Evolutionary conservation across 768 basidiomycete genomes (phyloP), one percentile per base, ranked within the genome.

Genomic region (Cystobasidiopsis lactophilus): DNA sequence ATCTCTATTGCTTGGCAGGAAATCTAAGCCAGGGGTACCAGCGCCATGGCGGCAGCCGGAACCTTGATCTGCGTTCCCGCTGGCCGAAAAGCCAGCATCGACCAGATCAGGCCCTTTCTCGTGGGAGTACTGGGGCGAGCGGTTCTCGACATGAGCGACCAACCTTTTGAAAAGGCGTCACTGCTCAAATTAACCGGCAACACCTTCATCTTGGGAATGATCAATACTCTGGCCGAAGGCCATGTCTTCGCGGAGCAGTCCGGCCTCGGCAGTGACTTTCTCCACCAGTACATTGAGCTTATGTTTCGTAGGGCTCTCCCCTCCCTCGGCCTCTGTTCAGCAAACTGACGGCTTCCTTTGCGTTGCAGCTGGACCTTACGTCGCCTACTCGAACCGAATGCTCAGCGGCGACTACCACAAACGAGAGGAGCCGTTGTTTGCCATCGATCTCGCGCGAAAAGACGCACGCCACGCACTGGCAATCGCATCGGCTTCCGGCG

Each of bases 361-460:
- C n/a, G n/a, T n/a, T n/a, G n/a, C n/a, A n/a, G n/a, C 5, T 26
- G 53, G 50, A 5, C 54, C 54, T 3, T 44, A 52, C 23, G 23
- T 48, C 2, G 51, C 13, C 13, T 55, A 55, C 39, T 23, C 39
- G 3, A 52, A 52, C 3, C 54, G 54, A 13, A 55, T 55, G 54
- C 29, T 21, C 16, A 52, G 50, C 35, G 52, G 54, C 21, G 52
- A 52, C 30, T 55, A 55, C 43, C 27, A 55, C 41, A 51, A 53
- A 41, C 37, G 54, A 3, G 54, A 55, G 27, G 54, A 55, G 41
- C 54, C 54, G 29, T 39, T 55, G 11, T 55, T 55, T 40, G 51
- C 38, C 21, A 41, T 55, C 43, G 54, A 55, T 52, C 54, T 55
- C 11, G 54, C 54, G 9, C 27, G 54, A 35, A 55, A 55, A 29